A percentile compares a stretch with the other conserved stretches of the same genome.
Conservation (phyloP, 2,329 filamentous ascomycete genomes). For the Aspergillus alliaceus region DNA sequence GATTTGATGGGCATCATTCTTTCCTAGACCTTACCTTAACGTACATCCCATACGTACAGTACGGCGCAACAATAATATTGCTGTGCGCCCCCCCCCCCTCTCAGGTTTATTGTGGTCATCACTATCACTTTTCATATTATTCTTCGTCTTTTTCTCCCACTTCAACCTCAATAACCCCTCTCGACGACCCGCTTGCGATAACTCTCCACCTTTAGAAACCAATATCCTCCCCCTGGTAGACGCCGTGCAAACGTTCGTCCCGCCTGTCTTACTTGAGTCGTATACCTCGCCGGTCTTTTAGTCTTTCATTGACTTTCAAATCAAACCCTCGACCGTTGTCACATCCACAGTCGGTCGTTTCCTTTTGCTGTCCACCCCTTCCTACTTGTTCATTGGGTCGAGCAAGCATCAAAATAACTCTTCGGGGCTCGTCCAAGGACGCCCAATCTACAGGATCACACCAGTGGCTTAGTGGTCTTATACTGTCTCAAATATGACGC, state of each 20-base stretch:
- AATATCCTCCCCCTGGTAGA: constrained; percentile 19
- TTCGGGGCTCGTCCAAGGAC: constrained; percentile 6
- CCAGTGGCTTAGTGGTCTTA: constrained; percentile 18
- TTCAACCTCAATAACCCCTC: constrained; percentile 19
- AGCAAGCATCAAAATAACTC: background rate
- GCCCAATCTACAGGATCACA: constrained; percentile 10
- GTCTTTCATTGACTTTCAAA: background rate
- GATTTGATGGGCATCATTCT: constrained; percentile 14
- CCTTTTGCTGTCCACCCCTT: background rate
- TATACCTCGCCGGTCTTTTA: background rate
- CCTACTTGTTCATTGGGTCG: background rate
- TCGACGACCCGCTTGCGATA: constrained; percentile 22
- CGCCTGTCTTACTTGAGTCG: constrained; percentile 1
- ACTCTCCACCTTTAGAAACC: constrained; percentile 1
- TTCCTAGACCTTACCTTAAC: constrained; percentile 2
- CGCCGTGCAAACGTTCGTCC: constrained; percentile 17
- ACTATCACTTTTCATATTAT: constrained; percentile 9
- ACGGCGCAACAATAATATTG: background rate
- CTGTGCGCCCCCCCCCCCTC: background rate
- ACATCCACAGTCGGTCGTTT: background rate
- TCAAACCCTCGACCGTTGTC: background rate
- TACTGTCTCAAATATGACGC: constrained; percentile 35
- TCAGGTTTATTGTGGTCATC: background rate
- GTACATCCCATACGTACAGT: background rate
- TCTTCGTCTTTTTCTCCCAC: constrained; percentile 11